Evolutionary conservation across 192 early-diverging fungal species (phyloP), one percentile per base, ranked within the genome.

Genomic region (Rhizophagus prolifer): DNA sequence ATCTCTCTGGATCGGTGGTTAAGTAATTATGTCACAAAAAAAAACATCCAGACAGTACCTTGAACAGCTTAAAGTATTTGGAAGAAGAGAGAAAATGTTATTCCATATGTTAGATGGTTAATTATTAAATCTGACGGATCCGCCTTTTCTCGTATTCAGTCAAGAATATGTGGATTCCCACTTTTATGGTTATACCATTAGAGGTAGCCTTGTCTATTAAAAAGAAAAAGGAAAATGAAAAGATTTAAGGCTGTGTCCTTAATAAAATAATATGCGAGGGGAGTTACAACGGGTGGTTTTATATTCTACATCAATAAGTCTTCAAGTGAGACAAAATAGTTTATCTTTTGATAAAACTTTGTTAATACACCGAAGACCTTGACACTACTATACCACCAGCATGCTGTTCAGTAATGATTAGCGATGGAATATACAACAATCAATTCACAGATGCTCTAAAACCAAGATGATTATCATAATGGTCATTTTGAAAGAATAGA

Each of bases 1-100:
- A 28, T 14, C 62, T 64, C 62, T 67, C 65, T 36, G 65, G 65
- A 41, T 19, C 65, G 30, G 31, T 67, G 65, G 65, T 21, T 67
- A 67, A 67, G 19, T 67, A 36, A 34, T 0, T 14, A 21, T 36
- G 9, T 6, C 13, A 67, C 34, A 21, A 30, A 67, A 23, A 67
- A 36, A 9, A 62, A 26, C 6, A 21, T 54, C 0, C 16, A 21
- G 50, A 54, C 50, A 54, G 19, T 6, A 54, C 50, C 50, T 54
- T 54, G 50, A 54, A 54, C 50, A 54, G 47, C 13, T 19, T 54
- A 54, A 54, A 21, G 16, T 44, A 44, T 44, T 44, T 6, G 14
- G 19, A 21, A 54, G 50, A 54, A 19, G 50, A 13, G 41, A 44
- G 41, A 44, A 54, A 21, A 54, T 38, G 7, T 38, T 38, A 21